A percentile compares a stretch with the other conserved stretches of the same genome.
phyloP scores from a whole-genome alignment of 768 basidiomycete genomes.

The Mycena floridula region DNA sequence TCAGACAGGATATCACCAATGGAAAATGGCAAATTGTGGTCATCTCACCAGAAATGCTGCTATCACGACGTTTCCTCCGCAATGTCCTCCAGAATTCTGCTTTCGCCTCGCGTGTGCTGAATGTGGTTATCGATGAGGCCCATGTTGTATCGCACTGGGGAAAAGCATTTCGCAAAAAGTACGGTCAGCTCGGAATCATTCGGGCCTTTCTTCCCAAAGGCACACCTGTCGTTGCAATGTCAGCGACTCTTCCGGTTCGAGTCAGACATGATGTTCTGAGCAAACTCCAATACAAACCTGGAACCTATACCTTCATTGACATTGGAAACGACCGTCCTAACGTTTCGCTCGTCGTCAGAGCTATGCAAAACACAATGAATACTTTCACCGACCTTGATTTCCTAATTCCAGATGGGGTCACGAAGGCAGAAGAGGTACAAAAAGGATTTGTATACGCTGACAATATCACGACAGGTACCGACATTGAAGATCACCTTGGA shows the following conservation, averaged over 20 bases:
- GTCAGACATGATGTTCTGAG: slow-evolving; percentile 10
- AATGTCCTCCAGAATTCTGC: slow-evolving; percentile 13
- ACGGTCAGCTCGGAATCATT: slow-evolving; percentile 13
- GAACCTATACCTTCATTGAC: slow-evolving; percentile 1
- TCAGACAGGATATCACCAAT: slow-evolving; percentile 5
- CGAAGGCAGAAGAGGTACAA: slow-evolving; percentile 4
- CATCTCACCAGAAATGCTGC: slow-evolving; percentile 22
- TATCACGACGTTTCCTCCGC: slow-evolving; percentile 16
- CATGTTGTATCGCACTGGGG: slow-evolving; percentile 26
- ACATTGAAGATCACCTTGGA: slow-evolving; percentile 12
- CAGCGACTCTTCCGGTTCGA: slow-evolving; percentile 12
- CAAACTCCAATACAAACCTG: slow-evolving; percentile 9
- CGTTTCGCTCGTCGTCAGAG: slow-evolving; percentile 18
- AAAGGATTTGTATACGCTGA: slow-evolving; percentile 20
- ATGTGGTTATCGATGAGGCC: slow-evolving; percentile 21
- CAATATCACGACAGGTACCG: slow-evolving; percentile 10
- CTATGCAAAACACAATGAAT: slow-evolving; percentile 14
- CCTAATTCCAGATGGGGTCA: slow-evolving; percentile 6
- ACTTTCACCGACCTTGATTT: slow-evolving; percentile 19
- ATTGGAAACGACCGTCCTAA: slow-evolving; percentile 6
- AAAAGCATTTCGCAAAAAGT: slow-evolving; percentile 19
- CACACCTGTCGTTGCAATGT: slow-evolving; percentile 11
- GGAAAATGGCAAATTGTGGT: slow-evolving; percentile 18
- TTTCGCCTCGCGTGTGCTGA: slow-evolving; percentile 13
- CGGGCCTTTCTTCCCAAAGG: slow-evolving; percentile 16